Evolutionary conservation across 1,284 basidiomycete genomes (phyloP), one percentile per base, ranked within the genome.

Genomic region (Rhodotorula sp.): DNA sequence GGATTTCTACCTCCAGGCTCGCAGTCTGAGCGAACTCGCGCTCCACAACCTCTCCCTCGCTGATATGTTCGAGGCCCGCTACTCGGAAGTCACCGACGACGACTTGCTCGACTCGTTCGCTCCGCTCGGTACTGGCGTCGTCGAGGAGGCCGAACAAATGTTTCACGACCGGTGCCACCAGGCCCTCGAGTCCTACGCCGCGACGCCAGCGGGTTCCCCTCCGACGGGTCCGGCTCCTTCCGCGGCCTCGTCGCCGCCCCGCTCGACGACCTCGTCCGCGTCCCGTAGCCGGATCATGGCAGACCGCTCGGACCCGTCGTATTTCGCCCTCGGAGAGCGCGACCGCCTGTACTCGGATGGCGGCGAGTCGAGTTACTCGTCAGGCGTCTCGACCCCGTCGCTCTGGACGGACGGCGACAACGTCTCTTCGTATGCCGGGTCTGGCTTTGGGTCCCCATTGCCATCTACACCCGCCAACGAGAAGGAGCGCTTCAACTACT

Each of bases 141-240:
- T 70, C 45, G 69, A 70, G 54, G 69, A 67, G n/a, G 62, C 58
- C 5, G 69, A 70, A 52, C 58, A 49, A 47, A 28, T n/a, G 12
- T 63, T 66, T 49, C 60, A n/a, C 38, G 52, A 49, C n/a, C 31
- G 43, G n/a, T 62, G 61, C 5, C 28, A 21, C 16, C 38, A 50
- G 12, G 65, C 64, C 5, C 69, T 70, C 48, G 28, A 31, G 49
- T 43, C 38, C 38, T 66, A 62, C 34, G 60, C 60, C 21, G 60
- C 64, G 49, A 62, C 64, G 3, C 64, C 68, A 0, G 48, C 48
- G 2, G 16, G 60, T 1, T 67, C 66, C 26, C 61, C 15, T 67
- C 65, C 67, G 12, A 54, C 21, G 34, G 45, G 45, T 48, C 31
- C 48, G 3, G 23, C 31, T 23, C 48, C 63, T n/a, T 50, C 60